Evolutionary conservation across 495 filamentous ascomycete genomes (phyloP).

Genomic region (Penicillium turbatum): DNA sequence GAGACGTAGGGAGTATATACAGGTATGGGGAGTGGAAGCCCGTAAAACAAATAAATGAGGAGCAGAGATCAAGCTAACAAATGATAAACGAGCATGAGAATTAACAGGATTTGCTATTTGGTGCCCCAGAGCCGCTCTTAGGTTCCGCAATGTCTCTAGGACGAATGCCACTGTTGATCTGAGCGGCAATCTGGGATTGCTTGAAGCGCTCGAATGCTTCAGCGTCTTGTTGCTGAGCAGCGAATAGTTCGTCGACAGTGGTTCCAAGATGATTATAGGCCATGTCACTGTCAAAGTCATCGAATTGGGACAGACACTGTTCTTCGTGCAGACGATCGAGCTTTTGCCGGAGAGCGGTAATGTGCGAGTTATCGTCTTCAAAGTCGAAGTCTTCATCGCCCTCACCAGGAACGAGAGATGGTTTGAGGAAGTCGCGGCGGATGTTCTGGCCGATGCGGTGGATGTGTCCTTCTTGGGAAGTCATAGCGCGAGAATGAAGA

Average conservation of each 20-base stretch:
- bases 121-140: conserved; percentile 5
- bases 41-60: neutral
- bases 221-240: conserved; percentile 52
- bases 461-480: conserved; percentile 84
- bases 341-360: conserved; percentile 53
- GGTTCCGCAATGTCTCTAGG: neutral
- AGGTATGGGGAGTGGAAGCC: neutral
- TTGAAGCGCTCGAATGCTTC: conserved; percentile 61
- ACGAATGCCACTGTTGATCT: conserved; percentile 49
- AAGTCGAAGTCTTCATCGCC: conserved; percentile 36
- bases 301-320: conserved; percentile 51
- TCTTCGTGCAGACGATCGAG: conserved; percentile 61
- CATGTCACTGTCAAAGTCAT: conserved; percentile 51
- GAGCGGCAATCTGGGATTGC: conserved; percentile 62
- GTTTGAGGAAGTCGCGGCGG: conserved; percentile 61
- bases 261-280: conserved; percentile 58
- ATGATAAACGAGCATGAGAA: neutral
- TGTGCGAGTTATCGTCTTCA: conserved; percentile 52
- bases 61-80: neutral
- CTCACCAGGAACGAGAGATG: conserved; percentile 31
- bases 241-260: conserved; percentile 50
- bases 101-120: conserved; percentile 12
- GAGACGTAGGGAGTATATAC: conserved; percentile 3
- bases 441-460: conserved; percentile 81
- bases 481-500: conserved; percentile 70